Evolutionary conservation across 2,329 filamentous ascomycete species (phyloP).

Genomic region (Lizonia empirigonia): DNA sequence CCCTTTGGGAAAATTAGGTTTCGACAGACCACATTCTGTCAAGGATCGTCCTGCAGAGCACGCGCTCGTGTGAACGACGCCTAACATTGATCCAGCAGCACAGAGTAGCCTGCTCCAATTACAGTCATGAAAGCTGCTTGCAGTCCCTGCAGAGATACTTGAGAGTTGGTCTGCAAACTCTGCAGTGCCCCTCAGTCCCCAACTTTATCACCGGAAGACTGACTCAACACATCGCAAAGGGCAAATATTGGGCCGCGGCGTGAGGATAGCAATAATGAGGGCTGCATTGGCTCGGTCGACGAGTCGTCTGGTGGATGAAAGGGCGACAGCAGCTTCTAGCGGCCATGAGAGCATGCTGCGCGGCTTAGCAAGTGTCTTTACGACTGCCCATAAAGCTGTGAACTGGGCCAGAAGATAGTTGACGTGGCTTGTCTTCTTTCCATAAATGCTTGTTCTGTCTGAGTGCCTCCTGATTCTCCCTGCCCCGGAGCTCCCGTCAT

Average conservation of each 20-base stretch:
- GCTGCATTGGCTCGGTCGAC: slow-evolving; percentile 12
- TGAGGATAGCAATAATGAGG: slow-evolving; percentile 9
- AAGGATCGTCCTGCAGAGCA: slow-evolving; percentile 3
- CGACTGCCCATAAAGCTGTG: slow-evolving; percentile 10
- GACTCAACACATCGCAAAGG: slow-evolving; percentile 20
- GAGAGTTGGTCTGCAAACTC: slow-evolving; percentile 2
- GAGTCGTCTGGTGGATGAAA: slow-evolving; percentile 12
- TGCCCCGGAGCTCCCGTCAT: slow-evolving; percentile 4
- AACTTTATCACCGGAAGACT: slow-evolving; percentile 23
- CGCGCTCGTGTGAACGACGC: slow-evolving; percentile 6
- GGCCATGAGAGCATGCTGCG: slow-evolving; percentile 23
- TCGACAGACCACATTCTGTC: background rate
- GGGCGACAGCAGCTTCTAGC: slow-evolving; percentile 28
- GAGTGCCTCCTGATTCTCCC: slow-evolving; percentile 16
- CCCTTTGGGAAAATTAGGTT: slow-evolving; percentile 10
- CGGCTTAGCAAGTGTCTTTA: background rate
- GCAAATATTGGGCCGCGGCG: slow-evolving; percentile 15
- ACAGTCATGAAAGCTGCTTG: background rate
- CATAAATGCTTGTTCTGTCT: slow-evolving; percentile 3
- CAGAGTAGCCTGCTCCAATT: background rate
- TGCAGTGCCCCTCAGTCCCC: slow-evolving; percentile 17
- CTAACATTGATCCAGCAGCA: background rate
- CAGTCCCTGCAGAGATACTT: background rate
- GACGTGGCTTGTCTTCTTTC: background rate
- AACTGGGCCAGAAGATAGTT: background rate